phyloP scores from a whole-genome alignment of 108 stramenopile genomes.

The Pinguiococcus pyrenoidosus region DNA sequence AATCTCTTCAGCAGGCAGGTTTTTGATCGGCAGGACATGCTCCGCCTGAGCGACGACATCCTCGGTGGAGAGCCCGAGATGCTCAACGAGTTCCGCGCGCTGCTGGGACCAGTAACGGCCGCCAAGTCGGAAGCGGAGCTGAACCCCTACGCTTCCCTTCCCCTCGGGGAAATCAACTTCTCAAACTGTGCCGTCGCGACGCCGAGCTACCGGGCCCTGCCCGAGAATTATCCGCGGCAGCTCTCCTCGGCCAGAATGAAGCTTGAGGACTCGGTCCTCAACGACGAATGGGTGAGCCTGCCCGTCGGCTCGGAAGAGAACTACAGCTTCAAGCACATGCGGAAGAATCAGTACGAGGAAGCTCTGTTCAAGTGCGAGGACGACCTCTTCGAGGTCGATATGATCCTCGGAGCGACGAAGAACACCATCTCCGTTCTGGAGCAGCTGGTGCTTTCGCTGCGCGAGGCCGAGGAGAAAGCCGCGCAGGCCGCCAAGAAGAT shows the following conservation, averaged over 20 bases:
- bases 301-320: constrained; percentile 94
- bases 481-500: constrained; percentile 62
- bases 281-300: constrained; percentile 85
- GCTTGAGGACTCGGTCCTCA: constrained; percentile 69
- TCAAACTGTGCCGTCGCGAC: too few species aligned
- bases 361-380: constrained; percentile 84
- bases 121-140: too few species aligned
- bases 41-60: constrained; percentile 71
- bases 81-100: constrained; percentile 84
- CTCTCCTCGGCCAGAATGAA: constrained; percentile 71
- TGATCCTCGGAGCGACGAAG: constrained; percentile 83
- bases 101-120: too few species aligned
- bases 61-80: constrained; percentile 61
- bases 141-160: too few species aligned
- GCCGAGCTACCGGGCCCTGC: constrained; percentile 79
- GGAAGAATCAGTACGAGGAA: constrained; percentile 89
- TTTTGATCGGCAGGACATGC: constrained; percentile 71
- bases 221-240: constrained; percentile 75
- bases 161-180: constrained; percentile 43
- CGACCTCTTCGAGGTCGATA: constrained; percentile 94
- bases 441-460: constrained; percentile 58
- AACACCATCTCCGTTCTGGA: constrained; percentile 70
- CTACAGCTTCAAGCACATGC: constrained; percentile 91
- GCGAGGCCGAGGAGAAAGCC: constrained; percentile 66
- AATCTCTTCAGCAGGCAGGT: constrained; percentile 86